Base-by-base conservation (phyloP, 345 rosid species). In the Camelina laxa region DNA sequence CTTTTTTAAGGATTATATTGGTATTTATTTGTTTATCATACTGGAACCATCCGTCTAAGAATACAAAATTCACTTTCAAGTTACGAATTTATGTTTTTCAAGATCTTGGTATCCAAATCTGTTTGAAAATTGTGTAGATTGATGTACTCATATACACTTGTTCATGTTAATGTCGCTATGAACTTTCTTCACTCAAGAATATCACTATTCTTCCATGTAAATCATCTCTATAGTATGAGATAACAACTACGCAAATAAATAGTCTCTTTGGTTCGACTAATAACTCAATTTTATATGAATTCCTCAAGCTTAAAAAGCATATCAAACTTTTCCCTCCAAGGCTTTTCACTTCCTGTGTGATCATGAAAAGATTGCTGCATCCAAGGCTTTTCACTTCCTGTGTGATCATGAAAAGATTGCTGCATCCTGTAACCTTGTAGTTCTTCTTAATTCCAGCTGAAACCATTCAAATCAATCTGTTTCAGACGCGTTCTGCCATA, bases 391-490 rank as follows among this genome's bases (percentile, higher is more conserved):
- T 15, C 49, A 45, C 19, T 15, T 15, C 17, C 6, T 45, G 49
- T 44, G 42, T 10, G 42, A 11, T 39, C 14, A 39, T 39, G 4
- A 39, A 39, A 39, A 3, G 42, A 1, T 45, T 57, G 51, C 41
- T 74, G 50, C 22, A 67, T 15, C 12, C 13, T 39, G 2, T 39
- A 39, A 39, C 42, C 42, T 39, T 4, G 12, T 39, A 39, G 14
- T 10, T 11, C n/a, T 45, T 30, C 75, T 89, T 84, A 94, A 75
- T 74, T 85, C 95, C 98, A 94, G 81, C 93, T 87, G 63, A 87
- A 89, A 65, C 97, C 97, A 70, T 94, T 94, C 74, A 90, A 74
- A 78, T 94, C 97, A 14, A 88, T 85, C 66, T 87, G 92, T 73
- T 90, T 85, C 62, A 87, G 81, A 62, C 78, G 66, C 19, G 49